phyloP scores from a whole-genome alignment of 768 basidiomycete species.

The Suillus luteus region DNA sequence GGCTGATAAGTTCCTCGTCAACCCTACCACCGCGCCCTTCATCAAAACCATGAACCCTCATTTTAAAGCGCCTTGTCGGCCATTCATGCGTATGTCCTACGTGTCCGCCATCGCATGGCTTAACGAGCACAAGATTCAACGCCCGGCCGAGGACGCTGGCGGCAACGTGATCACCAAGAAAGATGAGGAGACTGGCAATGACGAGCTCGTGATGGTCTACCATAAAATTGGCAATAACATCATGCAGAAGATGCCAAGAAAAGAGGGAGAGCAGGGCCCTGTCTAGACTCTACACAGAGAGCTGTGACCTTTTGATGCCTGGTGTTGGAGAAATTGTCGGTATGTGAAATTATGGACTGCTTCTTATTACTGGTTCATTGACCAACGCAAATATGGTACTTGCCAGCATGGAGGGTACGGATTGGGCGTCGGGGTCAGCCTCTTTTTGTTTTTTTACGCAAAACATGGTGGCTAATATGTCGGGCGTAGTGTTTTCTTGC shows the following conservation, averaged over 20 bases:
- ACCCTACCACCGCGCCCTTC: conserved; percentile 71
- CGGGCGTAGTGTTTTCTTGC: conserved; percentile 83
- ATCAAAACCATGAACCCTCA: conserved; percentile 91
- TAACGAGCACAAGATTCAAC: conserved; percentile 87
- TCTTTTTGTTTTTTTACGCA: too few relatives aligned
- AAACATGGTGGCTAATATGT: conserved; percentile 32
- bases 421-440: too few relatives aligned
- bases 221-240: conserved; percentile 94
- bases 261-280: conserved; percentile 46
- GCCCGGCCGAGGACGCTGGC: conserved; percentile 77
- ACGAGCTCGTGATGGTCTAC: conserved; percentile 56
- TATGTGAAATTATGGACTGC: conserved; percentile 34
- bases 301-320: conserved; percentile 95
- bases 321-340: conserved; percentile 99
- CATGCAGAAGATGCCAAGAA: conserved; percentile 83
- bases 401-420: too few relatives aligned
- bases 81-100: conserved; percentile 91
- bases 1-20: conserved; percentile 76
- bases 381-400: too few relatives aligned
- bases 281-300: conserved; percentile 92
- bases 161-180: conserved; percentile 56
- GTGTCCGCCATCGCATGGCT: conserved; percentile 92
- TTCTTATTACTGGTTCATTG: conserved; percentile 97
- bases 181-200: conserved; percentile 49
- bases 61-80: conserved; percentile 77